Evolutionary conservation across 805 yeast species (phyloP).

Genomic region (Vanderwaltozyma yarrowii): DNA sequence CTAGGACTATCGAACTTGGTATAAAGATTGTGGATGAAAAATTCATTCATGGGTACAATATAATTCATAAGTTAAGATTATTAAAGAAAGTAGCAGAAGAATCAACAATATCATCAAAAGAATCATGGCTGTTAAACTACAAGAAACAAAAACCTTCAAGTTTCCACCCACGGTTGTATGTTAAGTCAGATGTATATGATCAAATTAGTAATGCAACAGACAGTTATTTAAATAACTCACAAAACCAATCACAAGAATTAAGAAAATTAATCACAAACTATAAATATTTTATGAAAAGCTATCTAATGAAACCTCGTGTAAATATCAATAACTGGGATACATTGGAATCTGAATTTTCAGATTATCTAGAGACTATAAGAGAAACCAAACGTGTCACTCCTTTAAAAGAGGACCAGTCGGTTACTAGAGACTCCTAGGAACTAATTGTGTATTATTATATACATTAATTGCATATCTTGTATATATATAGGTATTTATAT

Average conservation of each 20-base stretch:
- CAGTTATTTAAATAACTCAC: conserved; percentile 16
- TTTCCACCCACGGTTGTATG: conserved; percentile 20
- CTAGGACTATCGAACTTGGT: conserved; percentile 24
- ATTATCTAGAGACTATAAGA: conserved; percentile 14
- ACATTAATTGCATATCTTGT: too few species aligned
- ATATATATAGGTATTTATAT: too few species aligned
- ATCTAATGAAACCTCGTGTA: conserved; percentile 18
- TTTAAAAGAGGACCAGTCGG: too few species aligned
- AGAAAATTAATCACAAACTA: conserved; percentile 15
- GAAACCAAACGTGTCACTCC: background rate
- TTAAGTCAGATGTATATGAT: conserved; percentile 17
- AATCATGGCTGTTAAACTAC: conserved; percentile 14
- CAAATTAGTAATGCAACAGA: conserved; percentile 12
- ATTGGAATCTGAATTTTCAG: conserved; percentile 12
- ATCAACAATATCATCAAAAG: conserved; percentile 8
- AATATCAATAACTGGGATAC: conserved; percentile 16
- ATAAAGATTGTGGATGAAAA: conserved; percentile 23
- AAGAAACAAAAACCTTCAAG: conserved; percentile 12
- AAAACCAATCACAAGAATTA: conserved; percentile 9
- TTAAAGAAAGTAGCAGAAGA: conserved; percentile 9
- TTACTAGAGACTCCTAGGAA: too few species aligned
- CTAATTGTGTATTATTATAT: too few species aligned
- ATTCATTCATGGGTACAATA: conserved; percentile 31
- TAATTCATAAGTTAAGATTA: conserved; percentile 21
- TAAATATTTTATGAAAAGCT: conserved; percentile 27